phyloP scores from a whole-genome alignment of 768 basidiomycete genomes.

The Leucocoprinus sp. region DNA sequence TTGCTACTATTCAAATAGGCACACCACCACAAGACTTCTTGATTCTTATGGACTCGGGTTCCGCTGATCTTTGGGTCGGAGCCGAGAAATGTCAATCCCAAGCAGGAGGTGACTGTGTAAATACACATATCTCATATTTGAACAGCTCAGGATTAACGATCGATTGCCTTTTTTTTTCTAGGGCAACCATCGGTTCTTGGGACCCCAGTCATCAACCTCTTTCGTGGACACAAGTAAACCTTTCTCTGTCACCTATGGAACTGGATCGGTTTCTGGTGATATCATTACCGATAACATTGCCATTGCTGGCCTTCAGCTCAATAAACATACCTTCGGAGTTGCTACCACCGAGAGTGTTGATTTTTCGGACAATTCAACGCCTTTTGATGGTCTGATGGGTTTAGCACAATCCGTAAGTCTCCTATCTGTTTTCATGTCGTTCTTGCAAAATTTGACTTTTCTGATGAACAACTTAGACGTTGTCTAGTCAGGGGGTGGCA shows the following conservation, averaged over 20 bases:
- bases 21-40: constrained; percentile 41
- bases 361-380: constrained; percentile 26
- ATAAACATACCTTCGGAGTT: constrained; percentile 52
- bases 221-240: constrained; percentile 39
- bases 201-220: constrained; percentile 44
- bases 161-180: constrained; percentile 12
- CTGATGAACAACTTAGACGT: constrained; percentile 31
- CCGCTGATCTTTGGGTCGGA: constrained; percentile 55
- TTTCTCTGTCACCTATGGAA: constrained; percentile 45
- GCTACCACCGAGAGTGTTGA: constrained; percentile 44
- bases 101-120: constrained; percentile 24
- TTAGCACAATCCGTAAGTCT: constrained; percentile 44
- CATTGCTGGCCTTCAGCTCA: constrained; percentile 48
- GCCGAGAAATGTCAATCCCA: constrained; percentile 34
- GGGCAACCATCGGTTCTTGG: constrained; percentile 42
- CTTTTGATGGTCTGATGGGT: constrained; percentile 56
- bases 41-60: constrained; percentile 56
- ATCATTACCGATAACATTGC: constrained; percentile 49
- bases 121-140: constrained; percentile 3
- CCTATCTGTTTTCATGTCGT: background rate
- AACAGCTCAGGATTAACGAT: background rate
- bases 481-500: constrained; percentile 55
- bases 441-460: background rate
- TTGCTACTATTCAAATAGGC: constrained; percentile 24
- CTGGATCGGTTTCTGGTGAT: constrained; percentile 50